Percentiles rank a stretch among this genome's conserved stretches.
Conservation (phyloP, 441 rosid genomes). For the Aquilaria agallochum region DNA sequence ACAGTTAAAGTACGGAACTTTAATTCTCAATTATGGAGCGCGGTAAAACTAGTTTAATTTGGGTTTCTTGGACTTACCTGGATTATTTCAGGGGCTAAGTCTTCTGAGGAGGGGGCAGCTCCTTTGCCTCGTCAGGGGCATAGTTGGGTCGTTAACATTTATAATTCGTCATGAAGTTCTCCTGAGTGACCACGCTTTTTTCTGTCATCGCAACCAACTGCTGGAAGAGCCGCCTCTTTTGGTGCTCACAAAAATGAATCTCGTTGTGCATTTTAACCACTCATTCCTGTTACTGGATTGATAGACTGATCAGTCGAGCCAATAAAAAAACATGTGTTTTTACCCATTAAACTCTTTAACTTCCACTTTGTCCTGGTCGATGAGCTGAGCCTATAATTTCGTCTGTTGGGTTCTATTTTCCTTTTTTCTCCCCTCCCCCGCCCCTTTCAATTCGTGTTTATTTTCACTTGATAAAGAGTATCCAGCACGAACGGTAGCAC, state of each 20-base stretch:
- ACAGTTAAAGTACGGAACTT: too few relatives aligned
- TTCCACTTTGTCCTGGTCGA: too few relatives aligned
- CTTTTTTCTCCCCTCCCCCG: too few relatives aligned
- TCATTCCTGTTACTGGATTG: too few relatives aligned
- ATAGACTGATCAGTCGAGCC: too few relatives aligned
- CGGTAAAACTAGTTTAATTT: constrained; percentile 7
- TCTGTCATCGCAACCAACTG: constrained; percentile 12
- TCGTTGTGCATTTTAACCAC: neutral
- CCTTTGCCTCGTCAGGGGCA: constrained; percentile 10
- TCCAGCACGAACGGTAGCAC: too few relatives aligned
- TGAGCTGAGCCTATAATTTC: too few relatives aligned
- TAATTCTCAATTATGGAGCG: constrained; percentile 3
- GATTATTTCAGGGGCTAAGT: constrained; percentile 3
- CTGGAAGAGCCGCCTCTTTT: constrained; percentile 2
- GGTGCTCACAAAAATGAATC: neutral
- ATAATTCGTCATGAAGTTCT: constrained; percentile 15
- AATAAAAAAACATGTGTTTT: too few relatives aligned
- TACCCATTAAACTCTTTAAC: too few relatives aligned
- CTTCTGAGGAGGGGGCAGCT: constrained; percentile 8
- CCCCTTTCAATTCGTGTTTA: too few relatives aligned
- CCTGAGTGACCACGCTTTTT: constrained; percentile 11
- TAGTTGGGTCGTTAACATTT: constrained; percentile 11
- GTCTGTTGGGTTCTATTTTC: too few relatives aligned
- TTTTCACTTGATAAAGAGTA: too few relatives aligned
- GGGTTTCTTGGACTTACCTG: constrained; percentile 8